Conservation (phyloP, 768 basidiomycete genomes). For the Trametes cingulata region DNA sequence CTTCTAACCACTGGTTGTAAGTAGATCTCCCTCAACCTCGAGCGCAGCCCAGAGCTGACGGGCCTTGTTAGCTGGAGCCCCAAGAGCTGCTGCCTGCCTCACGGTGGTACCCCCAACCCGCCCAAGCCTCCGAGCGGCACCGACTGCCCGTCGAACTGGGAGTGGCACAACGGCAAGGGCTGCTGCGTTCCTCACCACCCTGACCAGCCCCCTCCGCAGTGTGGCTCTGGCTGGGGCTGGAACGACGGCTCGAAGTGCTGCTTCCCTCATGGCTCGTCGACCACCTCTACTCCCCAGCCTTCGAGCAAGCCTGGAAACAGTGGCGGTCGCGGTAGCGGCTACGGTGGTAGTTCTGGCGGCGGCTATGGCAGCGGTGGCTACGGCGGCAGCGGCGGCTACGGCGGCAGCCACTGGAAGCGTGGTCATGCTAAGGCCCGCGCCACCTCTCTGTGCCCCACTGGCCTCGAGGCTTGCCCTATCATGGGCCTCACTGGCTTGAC, state of each 20-base stretch:
- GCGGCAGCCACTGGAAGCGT: constrained; percentile 30
- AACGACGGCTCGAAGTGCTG: constrained; percentile 36
- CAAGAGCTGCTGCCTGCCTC: constrained; percentile 46
- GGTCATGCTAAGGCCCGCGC: constrained; percentile 38
- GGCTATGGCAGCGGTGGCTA: constrained; percentile 32
- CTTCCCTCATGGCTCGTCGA: constrained; percentile 17
- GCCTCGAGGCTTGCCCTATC: constrained; percentile 59
- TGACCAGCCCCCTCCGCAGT: constrained; percentile 42
- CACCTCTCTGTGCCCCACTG: constrained; percentile 50
- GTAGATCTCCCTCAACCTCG: background rate
- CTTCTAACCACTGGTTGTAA: constrained; percentile 12
- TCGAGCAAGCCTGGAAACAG: constrained; percentile 30
- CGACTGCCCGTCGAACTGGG: constrained; percentile 50
- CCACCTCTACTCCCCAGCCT: constrained; percentile 38
- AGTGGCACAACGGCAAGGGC: constrained; percentile 47
- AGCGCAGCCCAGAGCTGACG: background rate
- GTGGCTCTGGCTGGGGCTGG: constrained; percentile 50
- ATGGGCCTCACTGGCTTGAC: constrained; percentile 33
- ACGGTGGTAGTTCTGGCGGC: constrained; percentile 19
- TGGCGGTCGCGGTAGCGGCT: constrained; percentile 15
- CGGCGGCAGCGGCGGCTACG: constrained; percentile 34
- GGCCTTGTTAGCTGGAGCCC: constrained; percentile 28
- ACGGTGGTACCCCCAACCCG: constrained; percentile 43
- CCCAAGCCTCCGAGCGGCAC: constrained; percentile 50
- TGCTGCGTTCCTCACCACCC: constrained; percentile 57